Evolutionary conservation across 768 basidiomycete genomes (phyloP).

Genomic region (Kondoa malvinella): DNA sequence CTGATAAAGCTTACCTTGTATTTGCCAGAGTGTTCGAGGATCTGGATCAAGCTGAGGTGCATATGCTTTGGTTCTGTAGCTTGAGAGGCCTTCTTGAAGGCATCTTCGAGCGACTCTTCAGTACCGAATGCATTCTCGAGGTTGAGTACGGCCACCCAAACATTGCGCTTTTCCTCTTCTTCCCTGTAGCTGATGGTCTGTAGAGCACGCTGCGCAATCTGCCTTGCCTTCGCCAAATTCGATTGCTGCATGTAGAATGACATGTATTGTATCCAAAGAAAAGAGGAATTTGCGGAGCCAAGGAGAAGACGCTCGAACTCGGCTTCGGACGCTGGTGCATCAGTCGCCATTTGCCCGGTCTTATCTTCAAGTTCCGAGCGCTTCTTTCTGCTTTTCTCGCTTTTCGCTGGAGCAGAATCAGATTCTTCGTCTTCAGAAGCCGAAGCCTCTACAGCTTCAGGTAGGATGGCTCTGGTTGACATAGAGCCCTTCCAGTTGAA

Average conservation of each 20-base stretch:
- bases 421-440: constrained; percentile 35
- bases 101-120: constrained; percentile 54
- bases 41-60: constrained; percentile 63
- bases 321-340: constrained; percentile 69
- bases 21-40: constrained; percentile 70
- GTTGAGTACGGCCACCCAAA: constrained; percentile 93
- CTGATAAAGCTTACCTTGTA: constrained; percentile 44
- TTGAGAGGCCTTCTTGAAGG: constrained; percentile 75
- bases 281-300: constrained; percentile 90
- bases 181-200: constrained; percentile 83
- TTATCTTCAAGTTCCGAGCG: constrained; percentile 32
- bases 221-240: constrained; percentile 83
- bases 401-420: constrained; percentile 43
- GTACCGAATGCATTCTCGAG: constrained; percentile 85
- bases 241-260: constrained; percentile 95
- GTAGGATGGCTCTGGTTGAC: constrained; percentile 28
- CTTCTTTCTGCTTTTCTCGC: constrained; percentile 42
- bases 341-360: constrained; percentile 73
- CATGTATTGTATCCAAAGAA: constrained; percentile 98
- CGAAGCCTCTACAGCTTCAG: constrained; percentile 30
- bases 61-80: constrained; percentile 86
- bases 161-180: constrained; percentile 85
- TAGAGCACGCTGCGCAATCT: constrained; percentile 67
- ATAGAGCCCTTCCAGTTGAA: not conserved
- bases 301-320: constrained; percentile 89